These are phyloP conservation scores for Pythium vanterpoolii DNA, from an alignment of 352 stramenopile genomes.

Conservation along the genomic window DNA sequence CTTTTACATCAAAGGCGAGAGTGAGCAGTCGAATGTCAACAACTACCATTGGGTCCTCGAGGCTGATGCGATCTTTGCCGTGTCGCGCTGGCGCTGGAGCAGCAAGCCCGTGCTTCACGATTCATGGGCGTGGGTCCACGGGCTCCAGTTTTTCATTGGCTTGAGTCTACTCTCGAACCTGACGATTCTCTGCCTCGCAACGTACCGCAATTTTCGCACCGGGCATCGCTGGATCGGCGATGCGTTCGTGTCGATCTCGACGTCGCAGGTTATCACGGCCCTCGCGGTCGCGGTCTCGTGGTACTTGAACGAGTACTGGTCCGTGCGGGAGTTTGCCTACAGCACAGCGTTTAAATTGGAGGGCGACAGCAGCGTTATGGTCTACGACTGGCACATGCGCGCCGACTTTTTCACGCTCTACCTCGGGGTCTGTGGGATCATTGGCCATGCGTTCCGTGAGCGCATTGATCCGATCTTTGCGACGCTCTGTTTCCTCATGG, in stretches of 20 bases:
- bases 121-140: constrained; percentile 24
- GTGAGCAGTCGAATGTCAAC: constrained; percentile 24
- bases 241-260: constrained; percentile 19
- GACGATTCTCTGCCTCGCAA: constrained; percentile 14
- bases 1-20: constrained; percentile 19
- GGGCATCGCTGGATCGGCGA: constrained; percentile 22
- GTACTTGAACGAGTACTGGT: constrained; percentile 25
- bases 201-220: constrained; percentile 8
- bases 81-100: constrained; percentile 2
- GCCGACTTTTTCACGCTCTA: constrained; percentile 29
- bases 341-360: constrained; percentile 2
- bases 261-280: constrained; percentile 1
- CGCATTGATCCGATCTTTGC: constrained; percentile 26
- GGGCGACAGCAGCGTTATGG: background rate
- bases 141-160: constrained; percentile 22
- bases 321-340: constrained; percentile 10
- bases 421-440: constrained; percentile 14
- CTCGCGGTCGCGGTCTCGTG: constrained; percentile 12
- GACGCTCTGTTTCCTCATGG: constrained; percentile 14
- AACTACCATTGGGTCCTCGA: constrained; percentile 12
- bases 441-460: constrained; percentile 19
- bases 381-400: constrained; percentile 18
- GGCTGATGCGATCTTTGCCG: background rate
- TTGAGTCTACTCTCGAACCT: constrained; percentile 13
- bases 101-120: constrained; percentile 12